Conservation (phyloP, 2,329 filamentous ascomycete species). For the Acrocalymma vagum region DNA sequence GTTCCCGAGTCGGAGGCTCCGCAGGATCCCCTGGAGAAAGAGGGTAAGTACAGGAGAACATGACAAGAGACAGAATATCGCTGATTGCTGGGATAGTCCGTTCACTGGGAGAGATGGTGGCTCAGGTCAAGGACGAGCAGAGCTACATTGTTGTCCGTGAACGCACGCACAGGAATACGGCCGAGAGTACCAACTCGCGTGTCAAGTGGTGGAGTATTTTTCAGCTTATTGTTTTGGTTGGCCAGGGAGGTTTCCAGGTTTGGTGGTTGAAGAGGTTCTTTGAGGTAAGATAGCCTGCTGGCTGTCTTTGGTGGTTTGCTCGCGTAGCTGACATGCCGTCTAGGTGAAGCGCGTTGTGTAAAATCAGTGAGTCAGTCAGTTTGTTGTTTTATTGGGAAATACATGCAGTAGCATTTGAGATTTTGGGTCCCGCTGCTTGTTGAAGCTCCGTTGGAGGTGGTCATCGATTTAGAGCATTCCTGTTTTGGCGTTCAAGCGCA, state of each 20-base stretch:
- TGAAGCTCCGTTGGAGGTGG: background rate
- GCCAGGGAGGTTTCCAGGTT: conserved; percentile 96
- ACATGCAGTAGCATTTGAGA: too few relatives aligned
- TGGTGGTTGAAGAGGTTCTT: conserved; percentile 99
- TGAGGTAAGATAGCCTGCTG: conserved; percentile 71
- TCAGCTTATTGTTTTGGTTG: conserved; percentile 86
- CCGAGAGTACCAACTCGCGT: conserved; percentile 94
- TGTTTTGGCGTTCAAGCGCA: conserved; percentile 29
- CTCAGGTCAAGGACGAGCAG: conserved; percentile 97
- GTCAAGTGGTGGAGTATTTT: conserved; percentile 99
- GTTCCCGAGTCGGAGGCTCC: conserved; percentile 86
- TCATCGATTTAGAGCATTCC: conserved; percentile 6
- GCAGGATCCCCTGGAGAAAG: conserved; percentile 86
- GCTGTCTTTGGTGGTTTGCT: background rate
- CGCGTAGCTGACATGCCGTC: conserved; percentile 22
- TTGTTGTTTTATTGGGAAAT: too few relatives aligned
- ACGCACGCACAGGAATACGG: conserved; percentile 96
- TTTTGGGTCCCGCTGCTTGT: too few relatives aligned
- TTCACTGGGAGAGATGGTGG: conserved; percentile 82
- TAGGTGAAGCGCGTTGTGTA: conserved; percentile 46
- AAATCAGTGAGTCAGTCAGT: background rate
- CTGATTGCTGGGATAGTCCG: conserved; percentile 67
- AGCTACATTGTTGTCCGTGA: conserved; percentile 95
- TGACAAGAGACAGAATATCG: background rate
- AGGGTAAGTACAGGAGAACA: conserved; percentile 68